Evolutionary conservation across 2,329 filamentous ascomycete species (phyloP).

Genomic region (Hymenotorrendiella dingleyae): DNA sequence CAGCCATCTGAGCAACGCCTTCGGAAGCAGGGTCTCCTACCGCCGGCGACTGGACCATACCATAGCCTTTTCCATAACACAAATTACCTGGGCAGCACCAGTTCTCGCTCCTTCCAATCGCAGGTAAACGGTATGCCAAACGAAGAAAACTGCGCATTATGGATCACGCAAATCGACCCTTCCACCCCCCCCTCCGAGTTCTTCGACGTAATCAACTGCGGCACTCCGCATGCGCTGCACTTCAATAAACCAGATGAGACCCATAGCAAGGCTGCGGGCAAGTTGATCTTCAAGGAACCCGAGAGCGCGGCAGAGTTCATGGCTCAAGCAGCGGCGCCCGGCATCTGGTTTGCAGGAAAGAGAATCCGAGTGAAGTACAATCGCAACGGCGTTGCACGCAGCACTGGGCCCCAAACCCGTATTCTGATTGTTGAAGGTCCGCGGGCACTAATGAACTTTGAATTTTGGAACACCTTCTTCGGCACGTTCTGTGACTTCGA

Average conservation of each 20-base stretch:
- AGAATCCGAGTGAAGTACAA: conserved; percentile 1
- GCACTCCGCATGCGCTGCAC: background rate
- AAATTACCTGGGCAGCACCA: background rate
- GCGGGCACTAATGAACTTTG: background rate
- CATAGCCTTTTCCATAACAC: too few species aligned
- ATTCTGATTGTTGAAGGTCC: conserved; percentile 2
- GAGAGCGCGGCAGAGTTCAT: background rate
- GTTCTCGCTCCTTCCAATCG: background rate
- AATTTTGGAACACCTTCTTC: conserved; percentile 1
- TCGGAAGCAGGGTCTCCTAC: too few species aligned
- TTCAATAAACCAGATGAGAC: background rate
- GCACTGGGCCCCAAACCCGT: background rate
- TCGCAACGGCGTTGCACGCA: background rate
- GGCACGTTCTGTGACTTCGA: conserved; percentile 1
- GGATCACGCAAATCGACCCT: background rate
- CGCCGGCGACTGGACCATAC: too few species aligned
- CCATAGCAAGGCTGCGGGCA: background rate
- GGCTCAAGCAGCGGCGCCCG: background rate
- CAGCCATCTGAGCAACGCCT: too few species aligned
- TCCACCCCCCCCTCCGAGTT: background rate
- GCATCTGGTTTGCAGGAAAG: background rate
- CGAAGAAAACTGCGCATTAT: background rate
- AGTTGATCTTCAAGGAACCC: conserved; percentile 4
- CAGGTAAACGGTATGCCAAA: background rate
- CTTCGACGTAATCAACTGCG: conserved; percentile 4